These are phyloP conservation scores for Peterozyma toletana DNA, from an alignment of 805 yeast species.

Conservation along the genomic window DNA sequence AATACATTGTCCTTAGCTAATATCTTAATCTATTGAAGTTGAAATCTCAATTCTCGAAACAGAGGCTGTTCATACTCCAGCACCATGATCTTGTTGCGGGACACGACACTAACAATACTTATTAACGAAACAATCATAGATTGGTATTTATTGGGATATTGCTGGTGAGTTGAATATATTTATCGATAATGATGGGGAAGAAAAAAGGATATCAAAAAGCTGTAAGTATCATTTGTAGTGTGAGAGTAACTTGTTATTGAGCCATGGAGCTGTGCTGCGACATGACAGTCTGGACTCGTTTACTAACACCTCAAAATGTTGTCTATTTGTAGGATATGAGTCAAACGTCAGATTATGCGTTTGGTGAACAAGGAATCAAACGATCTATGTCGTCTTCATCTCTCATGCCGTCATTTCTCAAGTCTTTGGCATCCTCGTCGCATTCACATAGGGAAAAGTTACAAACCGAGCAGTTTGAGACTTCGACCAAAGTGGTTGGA, in stretches of 20 bases:
- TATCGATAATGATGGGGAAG: constrained; percentile 11
- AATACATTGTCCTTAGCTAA: too few relatives aligned
- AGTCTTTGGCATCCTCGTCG: constrained; percentile 14
- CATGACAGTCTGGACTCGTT: neutral
- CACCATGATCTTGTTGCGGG: too few relatives aligned
- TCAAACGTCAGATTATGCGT: constrained; percentile 21
- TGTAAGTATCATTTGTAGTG: constrained; percentile 13
- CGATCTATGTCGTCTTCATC: neutral
- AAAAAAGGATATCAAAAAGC: constrained; percentile 25
- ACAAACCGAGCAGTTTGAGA: constrained; percentile 5
- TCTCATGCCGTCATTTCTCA: constrained; percentile 14
- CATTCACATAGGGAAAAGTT: constrained; percentile 1
- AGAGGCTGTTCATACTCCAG: too few relatives aligned
- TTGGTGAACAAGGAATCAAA: constrained; percentile 11
- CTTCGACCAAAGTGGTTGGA: constrained; percentile 34
- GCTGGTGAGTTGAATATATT: neutral
- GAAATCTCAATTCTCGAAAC: too few relatives aligned
- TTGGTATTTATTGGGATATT: too few relatives aligned
- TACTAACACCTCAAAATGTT: neutral
- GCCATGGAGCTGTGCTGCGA: neutral
- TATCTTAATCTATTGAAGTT: too few relatives aligned
- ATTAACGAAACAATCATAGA: too few relatives aligned
- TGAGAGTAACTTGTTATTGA: neutral
- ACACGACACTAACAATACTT: too few relatives aligned
- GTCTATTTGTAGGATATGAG: constrained; percentile 17